A percentile compares a stretch with the other conserved stretches of the same genome.
These are phyloP conservation scores for Pneumocystis jirovecii DNA, from an alignment of 1,139 yeast species.

Conservation along the genomic window DNA sequence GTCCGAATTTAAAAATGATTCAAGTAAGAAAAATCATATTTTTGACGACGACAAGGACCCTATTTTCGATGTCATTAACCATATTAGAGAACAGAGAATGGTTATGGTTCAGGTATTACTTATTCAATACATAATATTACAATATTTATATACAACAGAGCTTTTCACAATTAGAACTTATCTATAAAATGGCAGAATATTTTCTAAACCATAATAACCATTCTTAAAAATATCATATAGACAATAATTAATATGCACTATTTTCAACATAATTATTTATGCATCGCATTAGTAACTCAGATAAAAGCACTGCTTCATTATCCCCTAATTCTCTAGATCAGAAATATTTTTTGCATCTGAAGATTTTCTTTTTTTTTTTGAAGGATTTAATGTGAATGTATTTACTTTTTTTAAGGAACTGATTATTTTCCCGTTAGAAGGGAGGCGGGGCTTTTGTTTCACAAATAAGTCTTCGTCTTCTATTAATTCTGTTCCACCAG, in stretches of 20 bases:
- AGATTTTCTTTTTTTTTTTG: conserved; percentile 9
- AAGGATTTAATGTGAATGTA: neutral
- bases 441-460: conserved; percentile 69
- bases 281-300: neutral
- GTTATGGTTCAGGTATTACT: conserved; percentile 43
- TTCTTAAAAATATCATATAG: neutral
- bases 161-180: neutral
- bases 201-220: neutral
- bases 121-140: neutral
- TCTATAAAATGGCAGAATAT: neutral
- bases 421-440: conserved; percentile 79
- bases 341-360: conserved; percentile 1
- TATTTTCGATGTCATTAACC: conserved; percentile 28
- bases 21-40: neutral
- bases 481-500: conserved; percentile 33
- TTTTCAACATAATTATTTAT: neutral
- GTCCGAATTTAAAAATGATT: neutral
- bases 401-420: neutral
- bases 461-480: conserved; percentile 77
- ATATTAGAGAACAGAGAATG: conserved; percentile 40
- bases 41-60: conserved; percentile 17
- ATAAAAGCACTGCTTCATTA: neutral
- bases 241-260: neutral
- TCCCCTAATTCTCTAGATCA: neutral
- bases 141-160: conserved; percentile 2